phyloP scores from a whole-genome alignment of 23 red algal species.

The Gracilaria domingensis region DNA sequence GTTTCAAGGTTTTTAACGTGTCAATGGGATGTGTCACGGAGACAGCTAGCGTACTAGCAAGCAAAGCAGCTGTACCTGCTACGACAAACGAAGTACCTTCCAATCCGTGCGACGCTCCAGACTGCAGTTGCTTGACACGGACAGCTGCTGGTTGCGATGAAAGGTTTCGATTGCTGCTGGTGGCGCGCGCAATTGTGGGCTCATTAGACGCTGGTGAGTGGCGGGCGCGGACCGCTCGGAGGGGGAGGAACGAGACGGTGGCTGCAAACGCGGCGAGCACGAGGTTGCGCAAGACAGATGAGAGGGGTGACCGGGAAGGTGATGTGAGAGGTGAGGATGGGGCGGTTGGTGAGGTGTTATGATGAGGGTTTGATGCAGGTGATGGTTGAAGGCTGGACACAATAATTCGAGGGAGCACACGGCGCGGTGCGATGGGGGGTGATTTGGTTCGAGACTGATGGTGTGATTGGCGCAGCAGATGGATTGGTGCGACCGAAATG shows the following conservation, averaged over 20 bases:
- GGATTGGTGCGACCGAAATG: no score
- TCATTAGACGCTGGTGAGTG: no score
- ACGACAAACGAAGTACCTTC: conserved; percentile 41
- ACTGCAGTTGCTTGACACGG: not conserved
- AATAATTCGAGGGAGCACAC: no score
- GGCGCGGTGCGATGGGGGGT: no score
- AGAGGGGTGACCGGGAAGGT: no score
- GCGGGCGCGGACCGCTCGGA: no score
- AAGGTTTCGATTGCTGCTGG: not conserved
- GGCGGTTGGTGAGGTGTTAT: not conserved
- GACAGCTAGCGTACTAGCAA: conserved; percentile 46
- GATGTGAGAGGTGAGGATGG: no score
- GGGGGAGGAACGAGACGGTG: not conserved
- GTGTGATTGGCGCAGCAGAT: no score
- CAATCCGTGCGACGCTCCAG: not conserved
- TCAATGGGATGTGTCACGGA: conserved; percentile 73
- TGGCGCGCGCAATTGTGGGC: not conserved
- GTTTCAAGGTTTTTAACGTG: conserved; percentile 71
- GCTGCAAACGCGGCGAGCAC: not conserved
- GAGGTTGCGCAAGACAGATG: not conserved
- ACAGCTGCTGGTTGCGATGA: not conserved
- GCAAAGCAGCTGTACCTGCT: conserved; percentile 57
- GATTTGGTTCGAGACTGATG: no score
- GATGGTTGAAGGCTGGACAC: no score
- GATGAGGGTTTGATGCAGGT: not conserved